Evolutionary conservation across 1,284 basidiomycete genomes (phyloP), one percentile per base, ranked within the genome.

Genomic region (Malassezia nana): DNA sequence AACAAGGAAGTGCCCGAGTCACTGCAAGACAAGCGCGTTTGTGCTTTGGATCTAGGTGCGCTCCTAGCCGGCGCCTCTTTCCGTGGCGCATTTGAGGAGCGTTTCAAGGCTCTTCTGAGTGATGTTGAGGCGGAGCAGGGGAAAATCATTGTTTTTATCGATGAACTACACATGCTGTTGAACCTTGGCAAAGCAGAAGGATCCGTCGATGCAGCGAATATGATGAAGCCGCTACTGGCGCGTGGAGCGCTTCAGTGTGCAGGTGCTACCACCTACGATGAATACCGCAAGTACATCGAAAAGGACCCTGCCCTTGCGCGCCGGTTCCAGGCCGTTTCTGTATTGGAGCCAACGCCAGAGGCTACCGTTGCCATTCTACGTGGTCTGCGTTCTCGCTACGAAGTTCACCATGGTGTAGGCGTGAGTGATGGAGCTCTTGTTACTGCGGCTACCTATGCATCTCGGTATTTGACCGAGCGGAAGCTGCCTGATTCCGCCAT

Each of bases 21-120:
- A 15, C 50, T 69, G 46, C 56, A 61, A 42, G 59, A 55, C 46
- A 69, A 69, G 46, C 51, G 57, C 89, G 79, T 95, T 13, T 87
- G 84, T 57, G 65, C 48, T 4, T 79, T 90, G 22, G 91, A 95
- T 74, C 86, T 95, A 83, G 91, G 89, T 61, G 87, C 90, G 0
- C 81, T 95, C 54, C 91, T 91, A 84, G 89, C 90, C 3, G 89
- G 92, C 47, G 91, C 89, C 24, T 89, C 89, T 74, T 92, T 87
- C 78, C 89, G 89, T 75, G 91, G 91, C 55, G 89, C 96, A 77
- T 98, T 91, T 76, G 92, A 98, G 77, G 92, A 98, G 74, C 85
- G 92, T 41, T 83, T 96, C 76, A 96, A 95, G 76, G 79, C 85
- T 13, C 88, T 96, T 54, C 78, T 96, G 45, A 67, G 74, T 74